Conservation (phyloP, 108 stramenopile species). For the Thalassiosira profunda region DNA sequence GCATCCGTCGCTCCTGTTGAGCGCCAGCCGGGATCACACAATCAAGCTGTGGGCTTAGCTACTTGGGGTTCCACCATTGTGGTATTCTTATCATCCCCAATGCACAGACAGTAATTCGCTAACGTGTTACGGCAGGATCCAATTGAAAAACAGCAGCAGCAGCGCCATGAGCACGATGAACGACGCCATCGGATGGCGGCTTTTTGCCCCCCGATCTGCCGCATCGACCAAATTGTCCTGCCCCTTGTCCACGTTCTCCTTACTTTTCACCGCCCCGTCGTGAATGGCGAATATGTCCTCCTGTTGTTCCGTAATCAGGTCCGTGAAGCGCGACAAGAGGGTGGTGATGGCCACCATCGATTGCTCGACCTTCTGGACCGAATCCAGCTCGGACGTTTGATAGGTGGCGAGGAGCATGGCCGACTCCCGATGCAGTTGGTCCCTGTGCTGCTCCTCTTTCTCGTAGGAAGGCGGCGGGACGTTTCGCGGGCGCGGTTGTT, state of each 20-base stretch:
- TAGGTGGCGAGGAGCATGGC: slow-evolving; percentile 56
- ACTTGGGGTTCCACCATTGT: neutral
- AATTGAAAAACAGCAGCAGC: slow-evolving; percentile 74
- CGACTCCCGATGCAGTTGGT: slow-evolving; percentile 68
- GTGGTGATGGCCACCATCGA: slow-evolving; percentile 87
- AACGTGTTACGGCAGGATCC: slow-evolving; percentile 64
- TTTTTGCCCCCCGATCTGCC: slow-evolving; percentile 62
- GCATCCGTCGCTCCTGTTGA: slow-evolving; percentile 68
- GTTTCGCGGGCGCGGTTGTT: too few species aligned
- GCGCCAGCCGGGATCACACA: slow-evolving; percentile 69
- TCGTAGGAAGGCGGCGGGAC: slow-evolving; percentile 7
- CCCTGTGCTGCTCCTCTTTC: slow-evolving; percentile 47
- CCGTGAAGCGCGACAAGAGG: slow-evolving; percentile 78
- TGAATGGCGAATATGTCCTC: slow-evolving; percentile 76
- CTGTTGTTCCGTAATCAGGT: slow-evolving; percentile 81
- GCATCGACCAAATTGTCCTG: slow-evolving; percentile 86
- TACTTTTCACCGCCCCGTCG: slow-evolving; percentile 68
- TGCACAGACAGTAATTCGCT: neutral
- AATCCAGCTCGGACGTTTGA: slow-evolving; percentile 75
- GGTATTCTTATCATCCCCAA: neutral
- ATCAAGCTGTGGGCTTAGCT: slow-evolving; percentile 73
- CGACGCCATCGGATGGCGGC: slow-evolving; percentile 82
- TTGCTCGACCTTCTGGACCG: slow-evolving; percentile 79
- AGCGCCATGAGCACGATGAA: slow-evolving; percentile 68
- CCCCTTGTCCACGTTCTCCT: slow-evolving; percentile 80